These are phyloP conservation scores for Alternaria tenuissima DNA, from an alignment of 2,329 filamentous ascomycete species.

Conservation along the genomic window DNA sequence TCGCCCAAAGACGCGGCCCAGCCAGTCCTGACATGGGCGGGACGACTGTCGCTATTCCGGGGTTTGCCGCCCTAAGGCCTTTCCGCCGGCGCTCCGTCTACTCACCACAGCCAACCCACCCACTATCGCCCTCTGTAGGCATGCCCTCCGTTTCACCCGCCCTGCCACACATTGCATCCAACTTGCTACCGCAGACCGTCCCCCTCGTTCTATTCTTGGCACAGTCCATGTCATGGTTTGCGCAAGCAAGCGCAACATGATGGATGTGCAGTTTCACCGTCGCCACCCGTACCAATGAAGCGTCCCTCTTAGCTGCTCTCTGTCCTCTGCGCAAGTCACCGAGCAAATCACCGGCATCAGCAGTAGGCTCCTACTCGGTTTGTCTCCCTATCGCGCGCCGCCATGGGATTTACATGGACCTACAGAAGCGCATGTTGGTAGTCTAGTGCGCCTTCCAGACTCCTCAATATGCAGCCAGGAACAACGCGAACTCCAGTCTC, in stretches of 20 bases:
- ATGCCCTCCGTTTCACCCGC: conserved; percentile 24
- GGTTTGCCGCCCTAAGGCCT: conserved; percentile 10
- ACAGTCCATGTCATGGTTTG: conserved; percentile 5
- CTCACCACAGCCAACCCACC: conserved; percentile 10
- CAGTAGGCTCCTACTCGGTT: neutral
- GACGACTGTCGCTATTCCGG: conserved; percentile 7
- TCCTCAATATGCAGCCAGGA: conserved; percentile 18
- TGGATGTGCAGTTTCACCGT: conserved; percentile 6
- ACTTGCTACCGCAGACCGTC: conserved; percentile 9
- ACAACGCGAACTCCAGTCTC: conserved; percentile 15
- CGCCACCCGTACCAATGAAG: conserved; percentile 7
- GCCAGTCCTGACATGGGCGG: conserved; percentile 7
- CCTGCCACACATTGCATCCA: conserved; percentile 5
- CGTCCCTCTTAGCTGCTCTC: conserved; percentile 10
- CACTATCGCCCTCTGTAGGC: conserved; percentile 1
- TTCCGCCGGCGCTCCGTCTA: conserved; percentile 11
- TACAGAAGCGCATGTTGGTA: conserved; percentile 12
- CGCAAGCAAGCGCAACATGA: neutral
- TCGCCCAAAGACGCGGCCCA: conserved; percentile 4
- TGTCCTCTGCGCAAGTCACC: conserved; percentile 4
- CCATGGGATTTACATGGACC: conserved; percentile 5
- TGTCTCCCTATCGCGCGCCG: conserved; percentile 6
- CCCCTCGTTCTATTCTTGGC: conserved; percentile 24
- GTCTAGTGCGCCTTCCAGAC: conserved; percentile 30
- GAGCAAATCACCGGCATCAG: conserved; percentile 14